Conservation (phyloP, 2,329 filamentous ascomycete species). For the Trichoderma simmonsii region DNA sequence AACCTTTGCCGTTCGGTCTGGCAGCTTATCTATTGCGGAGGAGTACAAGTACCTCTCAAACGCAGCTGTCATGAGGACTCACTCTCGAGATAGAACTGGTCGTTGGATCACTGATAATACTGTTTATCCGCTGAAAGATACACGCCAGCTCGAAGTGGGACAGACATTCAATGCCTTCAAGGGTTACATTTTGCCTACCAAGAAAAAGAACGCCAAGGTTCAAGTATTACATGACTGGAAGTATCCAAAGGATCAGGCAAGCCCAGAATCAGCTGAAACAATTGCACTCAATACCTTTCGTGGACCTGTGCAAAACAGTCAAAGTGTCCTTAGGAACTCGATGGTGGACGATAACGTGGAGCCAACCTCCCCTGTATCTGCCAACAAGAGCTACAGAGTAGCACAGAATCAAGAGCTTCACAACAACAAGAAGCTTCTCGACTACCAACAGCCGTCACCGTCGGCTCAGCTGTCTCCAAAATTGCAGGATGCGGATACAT, state of each 20-base stretch:
- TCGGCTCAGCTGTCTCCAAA: too few species aligned
- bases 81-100: constrained; percentile 14
- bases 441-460: too few species aligned
- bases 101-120: constrained; percentile 15
- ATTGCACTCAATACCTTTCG: background rate
- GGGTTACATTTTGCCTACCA: background rate
- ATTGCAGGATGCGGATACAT: background rate
- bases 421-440: background rate
- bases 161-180: background rate
- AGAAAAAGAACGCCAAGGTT: background rate
- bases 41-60: constrained; percentile 23
- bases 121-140: constrained; percentile 21
- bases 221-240: background rate
- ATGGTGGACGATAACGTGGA: background rate
- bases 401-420: background rate
- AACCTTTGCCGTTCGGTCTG: constrained; percentile 29
- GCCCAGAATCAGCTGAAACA: background rate
- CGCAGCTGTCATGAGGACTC: constrained; percentile 24
- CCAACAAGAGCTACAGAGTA: background rate
- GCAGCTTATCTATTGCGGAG: background rate
- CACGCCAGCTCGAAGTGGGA: background rate
- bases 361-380: background rate
- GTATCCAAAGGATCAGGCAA: background rate
- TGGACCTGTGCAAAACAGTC: background rate
- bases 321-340: too few species aligned